A percentile compares a stretch with the other conserved stretches of the same genome.
These are phyloP conservation scores for Thymus quinquecostatus DNA, from an alignment of 257 asterid species.

Conservation along the genomic window DNA sequence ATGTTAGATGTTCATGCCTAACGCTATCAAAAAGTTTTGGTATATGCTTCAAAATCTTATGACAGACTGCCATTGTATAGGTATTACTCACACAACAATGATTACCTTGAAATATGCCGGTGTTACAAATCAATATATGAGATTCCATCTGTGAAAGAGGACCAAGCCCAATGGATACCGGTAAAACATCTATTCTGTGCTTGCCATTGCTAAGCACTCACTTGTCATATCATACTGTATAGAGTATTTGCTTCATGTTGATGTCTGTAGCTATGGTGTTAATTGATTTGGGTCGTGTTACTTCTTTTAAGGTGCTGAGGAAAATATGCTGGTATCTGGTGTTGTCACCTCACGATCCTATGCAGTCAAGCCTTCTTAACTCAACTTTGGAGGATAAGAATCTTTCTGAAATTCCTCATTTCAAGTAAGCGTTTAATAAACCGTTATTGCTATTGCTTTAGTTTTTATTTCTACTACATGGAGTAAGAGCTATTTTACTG, in stretches of 20 bases:
- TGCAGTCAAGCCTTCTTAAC: constrained; percentile 97
- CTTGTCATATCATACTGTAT: neutral
- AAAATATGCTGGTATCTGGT: constrained; percentile 97
- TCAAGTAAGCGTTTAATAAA: constrained; percentile 49
- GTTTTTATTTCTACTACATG: constrained; percentile 6
- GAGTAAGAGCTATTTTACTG: constrained; percentile 25
- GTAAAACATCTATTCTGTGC: constrained; percentile 41
- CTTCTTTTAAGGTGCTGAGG: constrained; percentile 69
- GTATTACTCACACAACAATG: constrained; percentile 78
- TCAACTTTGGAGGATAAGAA: constrained; percentile 94
- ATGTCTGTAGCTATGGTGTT: constrained; percentile 13
- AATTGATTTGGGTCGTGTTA: constrained; percentile 5
- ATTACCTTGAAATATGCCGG: constrained; percentile 97
- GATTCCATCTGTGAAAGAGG: constrained; percentile 88
- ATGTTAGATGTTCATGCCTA: constrained; percentile 9
- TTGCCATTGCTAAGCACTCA: neutral
- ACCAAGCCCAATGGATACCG: constrained; percentile 83
- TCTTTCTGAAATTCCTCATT: constrained; percentile 89
- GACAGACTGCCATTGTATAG: constrained; percentile 43
- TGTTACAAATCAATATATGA: constrained; percentile 94
- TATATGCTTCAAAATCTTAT: constrained; percentile 8
- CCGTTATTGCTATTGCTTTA: neutral
- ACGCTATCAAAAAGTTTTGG: constrained; percentile 8
- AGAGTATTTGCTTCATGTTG: neutral
- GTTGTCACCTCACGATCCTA: constrained; percentile 87